Evolutionary conservation across 1,139 yeast genomes (phyloP), one percentile per base, ranked within the genome.

Genomic region (Diutina mesorugosa): DNA sequence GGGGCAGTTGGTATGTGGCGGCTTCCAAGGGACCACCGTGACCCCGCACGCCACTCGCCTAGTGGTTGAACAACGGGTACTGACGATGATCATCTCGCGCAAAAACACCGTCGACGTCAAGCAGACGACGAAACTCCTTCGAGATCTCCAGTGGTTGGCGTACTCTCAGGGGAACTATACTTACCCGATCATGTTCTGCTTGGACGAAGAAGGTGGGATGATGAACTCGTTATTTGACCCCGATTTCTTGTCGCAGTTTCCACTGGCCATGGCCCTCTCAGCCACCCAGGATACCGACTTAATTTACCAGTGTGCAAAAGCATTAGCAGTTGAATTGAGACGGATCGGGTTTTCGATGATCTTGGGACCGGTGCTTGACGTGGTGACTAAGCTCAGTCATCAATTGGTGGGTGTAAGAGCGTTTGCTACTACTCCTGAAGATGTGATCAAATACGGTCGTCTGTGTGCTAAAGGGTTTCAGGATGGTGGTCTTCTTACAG

Each of bases 301-400:
- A 60, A 83, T 82, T 4, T 78, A 77, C 60, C 72, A 81, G 56
- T 78, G 81, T 0, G 79, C 80, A 60, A 76, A 78, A 58, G 87
- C 87, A 0, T 65, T 82, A 21, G 87, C 84, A 0, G 60, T 67
- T 18, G 87, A 83, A 63, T 69, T 83, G 58, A 74, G 72, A 58
- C 69, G 77, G 21, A 74, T 83, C 18, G 89, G 89, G 3, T 72
- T 83, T 56, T 78, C 75, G 68, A 79, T 84, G 61, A 71, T 79
- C 14, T 69, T 83, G 62, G 88, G 87, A 0, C 89, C 89, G 0
- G 86, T 81, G 1, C 71, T 83, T 54, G 88, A 83, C 64, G 85
- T 83, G 21, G 78, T 82, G 52, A 78, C 85, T 28, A 81, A 80
- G 63, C 68, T 82, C 47, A 72, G 83, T 1, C 83, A 78, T 60